phyloP scores from a whole-genome alignment of 2,329 filamentous ascomycete species.

The Rhexocercosporidium sp. region DNA sequence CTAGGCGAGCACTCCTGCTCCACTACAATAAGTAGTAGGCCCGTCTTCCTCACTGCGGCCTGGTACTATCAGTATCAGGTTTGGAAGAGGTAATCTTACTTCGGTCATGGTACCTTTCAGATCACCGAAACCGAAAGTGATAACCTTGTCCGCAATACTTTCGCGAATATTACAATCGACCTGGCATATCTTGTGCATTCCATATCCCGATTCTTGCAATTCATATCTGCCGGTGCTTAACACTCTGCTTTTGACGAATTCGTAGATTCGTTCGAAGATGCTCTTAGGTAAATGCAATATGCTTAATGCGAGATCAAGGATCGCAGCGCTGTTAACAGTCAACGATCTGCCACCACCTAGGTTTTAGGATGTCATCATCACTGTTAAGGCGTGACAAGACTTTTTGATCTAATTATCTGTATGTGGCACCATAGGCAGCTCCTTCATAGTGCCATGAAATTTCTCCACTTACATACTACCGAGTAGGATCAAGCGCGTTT shows the following conservation, averaged over 20 bases:
- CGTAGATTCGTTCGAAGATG: not conserved
- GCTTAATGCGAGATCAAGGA: not conserved
- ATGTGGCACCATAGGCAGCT: conserved; percentile 18
- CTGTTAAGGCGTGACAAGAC: conserved; percentile 29
- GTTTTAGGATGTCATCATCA: conserved; percentile 34
- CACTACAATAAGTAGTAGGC: not conserved
- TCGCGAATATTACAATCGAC: not conserved
- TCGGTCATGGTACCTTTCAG: not conserved
- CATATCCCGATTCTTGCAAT: not conserved
- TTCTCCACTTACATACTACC: conserved; percentile 53
- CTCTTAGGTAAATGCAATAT: not conserved
- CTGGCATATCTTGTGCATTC: not conserved
- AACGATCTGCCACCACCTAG: conserved; percentile 19
- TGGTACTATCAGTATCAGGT: not conserved
- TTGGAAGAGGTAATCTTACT: not conserved
- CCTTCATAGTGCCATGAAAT: conserved; percentile 43
- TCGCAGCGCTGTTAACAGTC: not conserved
- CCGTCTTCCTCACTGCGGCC: not conserved
- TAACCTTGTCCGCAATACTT: not conserved
- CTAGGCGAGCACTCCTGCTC: not conserved
- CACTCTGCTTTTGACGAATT: not conserved
- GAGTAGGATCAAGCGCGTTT: conserved; percentile 47
- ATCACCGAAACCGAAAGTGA: not conserved
- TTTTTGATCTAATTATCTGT: conserved; percentile 23
- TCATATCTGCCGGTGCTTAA: no score